Base-by-base conservation (phyloP, 1,139 yeast species). In the Sugiyamaella paludigena region DNA sequence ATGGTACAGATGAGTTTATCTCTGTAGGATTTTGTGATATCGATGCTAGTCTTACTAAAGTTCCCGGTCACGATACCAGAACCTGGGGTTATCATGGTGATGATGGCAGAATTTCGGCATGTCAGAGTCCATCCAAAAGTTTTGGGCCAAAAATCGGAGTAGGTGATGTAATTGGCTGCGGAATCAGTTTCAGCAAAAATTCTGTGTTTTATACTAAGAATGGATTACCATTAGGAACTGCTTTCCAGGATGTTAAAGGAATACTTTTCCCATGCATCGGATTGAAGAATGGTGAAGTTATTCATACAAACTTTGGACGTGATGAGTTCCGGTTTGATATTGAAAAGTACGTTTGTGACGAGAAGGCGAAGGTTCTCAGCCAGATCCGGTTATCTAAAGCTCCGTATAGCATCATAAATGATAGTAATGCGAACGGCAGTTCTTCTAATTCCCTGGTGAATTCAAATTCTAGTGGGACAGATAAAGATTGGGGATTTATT, bases 91-190 rank as follows among this genome's bases (percentile, higher is more conserved):
- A 77, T 57, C 80, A 77, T 58, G 81, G 84, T 4, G 76, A 71
- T 53, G 81, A 78, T 54, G 87, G 86, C 0, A 67, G 71, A 13
- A 69, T 75, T n/a, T 65, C 70, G 42, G 73, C 76, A 26, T 70
- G 75, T 31, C 74, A 73, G 35, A 69, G 70, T 37, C 62, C 66
- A n/a, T 64, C 71, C 13, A 67, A 70, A 52, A 65, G 65, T 13
- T 75, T 68, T 49, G 77, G 77, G 1, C 74, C 78, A 29, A 70
- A 70, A 38, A 81, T 74, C 62, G 78, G 81, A 0, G 63, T 68
- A 26, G 76, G 75, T 19, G 97, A 89, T 65, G 73, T 78, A 1
- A 75, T 91, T 55, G 98, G 98, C 0, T 84, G 94, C 65, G 96
- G 97, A 2, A 75, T 88, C 27, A 85, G 89, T 68, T 85, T 80